Evolutionary conservation across 164 flowering plant genomes (phyloP), one percentile per base, ranked within the genome.

Genomic region (Magnolia kwangsiensis): DNA sequence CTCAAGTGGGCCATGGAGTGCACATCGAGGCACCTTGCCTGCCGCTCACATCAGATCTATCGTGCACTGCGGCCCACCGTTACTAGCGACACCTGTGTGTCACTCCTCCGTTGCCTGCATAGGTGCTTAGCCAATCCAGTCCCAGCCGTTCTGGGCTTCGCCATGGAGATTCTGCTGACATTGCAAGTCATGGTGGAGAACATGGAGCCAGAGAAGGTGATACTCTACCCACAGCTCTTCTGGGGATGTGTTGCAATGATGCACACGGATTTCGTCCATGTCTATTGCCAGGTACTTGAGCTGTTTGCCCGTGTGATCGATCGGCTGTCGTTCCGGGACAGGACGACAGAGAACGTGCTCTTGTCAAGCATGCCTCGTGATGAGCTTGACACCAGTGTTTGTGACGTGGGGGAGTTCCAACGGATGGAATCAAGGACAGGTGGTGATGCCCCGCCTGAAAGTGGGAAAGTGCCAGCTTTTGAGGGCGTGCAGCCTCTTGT

Each of bases 1-100:
- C 93, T 96, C 69, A 96, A 94, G 78, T 96, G 99, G 99, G 99
- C 99, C 0, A 94, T 96, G 99, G 99, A 94, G 77, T 94, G 99
- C 89, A 94, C 93, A n/a, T 94, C 98, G 50, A 87, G 98, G 77
- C 99, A 96, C 84, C 93, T 96, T 67, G 97, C 99, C 2, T 96
- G 98, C 83, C 92, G 99, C 27, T 96, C 98, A 7, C 99, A 96
- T 84, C 99, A 96, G 85, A 96, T 96, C 72, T 96, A 96, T 79
- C 96, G 99, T 72, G 98, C 98, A 74, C 71, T 96, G 27, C 83
- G 92, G 14, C 99, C 99, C n/a, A 84, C 83, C 50, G 98, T 96
- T 67, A 92, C 98, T 1, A 96, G 93, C 77, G 99, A 96, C 77
- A 89, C 98, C 10, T 96, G 97, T 78, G 98, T 96, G 3, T 88